phyloP scores from a whole-genome alignment of 768 basidiomycete species.

The Leccinum subgranulosum region DNA sequence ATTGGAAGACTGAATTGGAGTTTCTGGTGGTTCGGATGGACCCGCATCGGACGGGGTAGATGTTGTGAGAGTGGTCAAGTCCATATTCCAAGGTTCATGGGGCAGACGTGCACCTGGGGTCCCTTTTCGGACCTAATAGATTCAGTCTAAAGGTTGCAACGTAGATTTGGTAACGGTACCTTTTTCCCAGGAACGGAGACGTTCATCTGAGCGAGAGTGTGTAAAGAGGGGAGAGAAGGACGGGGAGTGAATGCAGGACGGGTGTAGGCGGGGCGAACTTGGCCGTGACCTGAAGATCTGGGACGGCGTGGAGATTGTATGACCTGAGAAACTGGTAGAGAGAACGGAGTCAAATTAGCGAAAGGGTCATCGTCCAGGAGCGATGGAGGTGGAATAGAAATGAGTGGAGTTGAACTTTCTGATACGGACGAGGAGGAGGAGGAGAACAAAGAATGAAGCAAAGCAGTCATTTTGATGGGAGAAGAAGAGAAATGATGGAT shows the following conservation, averaged over 20 bases:
- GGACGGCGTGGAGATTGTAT: conserved; percentile 9
- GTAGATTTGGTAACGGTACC: conserved; percentile 23
- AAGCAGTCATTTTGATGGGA: neutral
- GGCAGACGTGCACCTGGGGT: conserved; percentile 42
- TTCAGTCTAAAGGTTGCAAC: neutral
- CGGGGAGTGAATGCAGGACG: conserved; percentile 39
- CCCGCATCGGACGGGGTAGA: neutral
- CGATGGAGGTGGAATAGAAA: conserved; percentile 5
- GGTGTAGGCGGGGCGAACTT: conserved; percentile 39
- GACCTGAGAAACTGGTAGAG: too few species aligned
- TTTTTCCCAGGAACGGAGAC: conserved; percentile 33
- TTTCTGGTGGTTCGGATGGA: conserved; percentile 5
- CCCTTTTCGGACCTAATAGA: conserved; percentile 37
- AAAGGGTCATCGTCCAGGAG: conserved; percentile 74
- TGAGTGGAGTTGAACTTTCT: neutral
- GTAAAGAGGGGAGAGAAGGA: conserved; percentile 43
- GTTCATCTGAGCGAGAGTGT: conserved; percentile 36
- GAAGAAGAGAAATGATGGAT: neutral
- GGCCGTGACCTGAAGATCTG: conserved; percentile 33
- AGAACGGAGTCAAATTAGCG: conserved; percentile 46
- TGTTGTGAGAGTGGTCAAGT: conserved; percentile 10
- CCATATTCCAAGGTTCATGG: conserved; percentile 40
- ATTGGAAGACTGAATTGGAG: neutral
- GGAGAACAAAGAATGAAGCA: too few species aligned
- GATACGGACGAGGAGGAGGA: neutral